Base-by-base conservation (phyloP, 129 eudicot genomes). In the Tagetes erecta region DNA sequence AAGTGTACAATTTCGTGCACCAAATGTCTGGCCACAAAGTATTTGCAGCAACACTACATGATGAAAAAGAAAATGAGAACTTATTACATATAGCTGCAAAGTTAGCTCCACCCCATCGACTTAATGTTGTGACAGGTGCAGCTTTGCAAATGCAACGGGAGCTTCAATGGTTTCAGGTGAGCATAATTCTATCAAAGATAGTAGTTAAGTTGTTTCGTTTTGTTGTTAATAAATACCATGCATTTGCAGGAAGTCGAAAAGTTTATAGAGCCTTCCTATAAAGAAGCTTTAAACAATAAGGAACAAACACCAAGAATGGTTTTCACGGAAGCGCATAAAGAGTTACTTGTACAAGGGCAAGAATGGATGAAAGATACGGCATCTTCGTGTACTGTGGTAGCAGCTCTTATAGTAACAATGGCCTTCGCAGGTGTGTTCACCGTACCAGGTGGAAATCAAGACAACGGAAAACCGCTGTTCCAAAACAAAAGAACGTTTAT, bases 311-410 rank as follows among this genome's bases (percentile, higher is more conserved):
- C 87, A 40, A 44, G 73, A 57, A 72, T 64, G 56, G 10, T 80
- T 44, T 83, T 83, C 40, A 64, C 81, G 1, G 36, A 76, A 3
- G 73, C 53, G 13, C 87, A 84, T 78, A 72, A 80, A 51, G 45
- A 41, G 4, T 68, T 84, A 10, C 50, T 72, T 9, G 27, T 68
- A 66, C 82, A 33, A 71, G 87, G 84, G 47, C 78, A 76, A 36
- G 39, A 42, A 50, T 84, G 87, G 87, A 80, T 84, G 87, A 78
- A 76, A 67, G 75, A 72, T 13, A 80, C 82, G 1, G 64, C 84
- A 11, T 58, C 76, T 9, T 84, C 87, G n/a, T 72, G 84, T 63
- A 80, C 64, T 55, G 56, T 84, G 0, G 80, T 72, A 6, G 81
- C 87, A 6, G 46, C 82, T 1, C 80, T 84, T 1, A 76, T 80